These are phyloP conservation scores for Ceratocystis albifundus DNA, from an alignment of 2,329 filamentous ascomycete genomes.

Conservation along the genomic window DNA sequence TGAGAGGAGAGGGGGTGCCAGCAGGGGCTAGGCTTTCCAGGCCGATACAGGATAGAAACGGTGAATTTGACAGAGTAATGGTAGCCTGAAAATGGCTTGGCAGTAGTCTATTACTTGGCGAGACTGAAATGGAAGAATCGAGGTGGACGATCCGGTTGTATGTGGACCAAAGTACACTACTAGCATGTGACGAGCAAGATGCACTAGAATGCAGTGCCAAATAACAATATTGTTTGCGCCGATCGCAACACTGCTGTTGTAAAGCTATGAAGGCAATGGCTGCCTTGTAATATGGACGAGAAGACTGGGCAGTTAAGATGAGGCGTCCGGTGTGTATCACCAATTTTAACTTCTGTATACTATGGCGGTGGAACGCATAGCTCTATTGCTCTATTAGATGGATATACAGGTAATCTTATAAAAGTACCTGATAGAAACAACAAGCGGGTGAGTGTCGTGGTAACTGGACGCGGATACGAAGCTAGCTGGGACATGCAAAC, in stretches of 20 bases:
- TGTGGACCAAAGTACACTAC: no score
- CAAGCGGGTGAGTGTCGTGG: not conserved
- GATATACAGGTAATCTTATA: not conserved
- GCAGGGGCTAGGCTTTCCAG: not conserved
- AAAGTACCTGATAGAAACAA: not conserved
- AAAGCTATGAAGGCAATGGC: not conserved
- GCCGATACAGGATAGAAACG: not conserved
- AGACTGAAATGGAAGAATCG: no score
- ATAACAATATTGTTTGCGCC: not conserved
- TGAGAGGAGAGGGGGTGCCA: no score
- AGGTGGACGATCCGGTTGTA: no score
- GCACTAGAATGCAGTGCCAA: not conserved
- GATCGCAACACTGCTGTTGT: not conserved
- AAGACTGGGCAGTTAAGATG: not conserved
- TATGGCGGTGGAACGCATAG: not conserved
- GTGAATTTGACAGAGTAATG: not conserved
- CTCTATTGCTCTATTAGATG: not conserved
- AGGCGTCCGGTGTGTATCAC: not conserved
- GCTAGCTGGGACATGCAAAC: not conserved
- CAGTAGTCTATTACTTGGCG: no score
- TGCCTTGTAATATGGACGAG: not conserved
- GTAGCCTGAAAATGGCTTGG: not conserved
- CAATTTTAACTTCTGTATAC: not conserved
- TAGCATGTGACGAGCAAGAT: no score
- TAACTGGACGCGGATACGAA: not conserved